Conservation (phyloP, 1,284 basidiomycete genomes). For the Inonotus hispidus region DNA sequence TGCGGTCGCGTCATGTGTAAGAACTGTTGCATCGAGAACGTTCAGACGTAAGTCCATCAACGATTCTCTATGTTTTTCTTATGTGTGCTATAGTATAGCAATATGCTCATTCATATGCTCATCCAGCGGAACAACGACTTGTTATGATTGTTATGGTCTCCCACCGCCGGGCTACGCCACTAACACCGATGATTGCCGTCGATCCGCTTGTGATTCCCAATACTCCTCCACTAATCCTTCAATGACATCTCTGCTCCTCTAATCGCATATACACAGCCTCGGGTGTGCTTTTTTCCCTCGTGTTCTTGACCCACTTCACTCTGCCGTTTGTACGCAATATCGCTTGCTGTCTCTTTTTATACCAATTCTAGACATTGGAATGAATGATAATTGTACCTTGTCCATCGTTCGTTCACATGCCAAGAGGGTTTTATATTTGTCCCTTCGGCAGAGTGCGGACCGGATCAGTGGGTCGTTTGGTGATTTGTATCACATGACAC, state of each 20-base stretch:
- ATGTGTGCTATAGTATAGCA: too few species aligned
- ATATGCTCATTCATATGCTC: conserved; percentile 18
- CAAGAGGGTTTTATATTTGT: too few species aligned
- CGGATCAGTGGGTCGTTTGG: too few species aligned
- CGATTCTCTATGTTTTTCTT: background rate
- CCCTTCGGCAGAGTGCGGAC: too few species aligned
- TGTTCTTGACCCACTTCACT: background rate
- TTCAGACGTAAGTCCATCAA: conserved; percentile 25
- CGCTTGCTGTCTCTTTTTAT: too few species aligned
- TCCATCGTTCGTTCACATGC: too few species aligned
- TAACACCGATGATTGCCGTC: background rate
- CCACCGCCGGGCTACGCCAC: conserved; percentile 6
- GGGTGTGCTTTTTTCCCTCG: background rate
- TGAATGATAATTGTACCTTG: too few species aligned
- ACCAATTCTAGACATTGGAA: too few species aligned
- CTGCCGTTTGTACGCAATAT: background rate
- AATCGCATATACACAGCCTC: background rate
- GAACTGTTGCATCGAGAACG: conserved; percentile 29
- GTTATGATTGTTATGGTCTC: conserved; percentile 20
- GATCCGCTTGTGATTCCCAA: background rate
- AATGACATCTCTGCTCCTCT: conserved; percentile 2
- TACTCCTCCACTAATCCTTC: conserved; percentile 9
- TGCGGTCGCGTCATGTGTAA: conserved; percentile 31
- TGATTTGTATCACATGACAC: too few species aligned
- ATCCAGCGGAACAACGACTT: conserved; percentile 18